Evolutionary conservation across 78 protist genomes (phyloP).

Genomic region (Cavenderia fasciculata): DNA sequence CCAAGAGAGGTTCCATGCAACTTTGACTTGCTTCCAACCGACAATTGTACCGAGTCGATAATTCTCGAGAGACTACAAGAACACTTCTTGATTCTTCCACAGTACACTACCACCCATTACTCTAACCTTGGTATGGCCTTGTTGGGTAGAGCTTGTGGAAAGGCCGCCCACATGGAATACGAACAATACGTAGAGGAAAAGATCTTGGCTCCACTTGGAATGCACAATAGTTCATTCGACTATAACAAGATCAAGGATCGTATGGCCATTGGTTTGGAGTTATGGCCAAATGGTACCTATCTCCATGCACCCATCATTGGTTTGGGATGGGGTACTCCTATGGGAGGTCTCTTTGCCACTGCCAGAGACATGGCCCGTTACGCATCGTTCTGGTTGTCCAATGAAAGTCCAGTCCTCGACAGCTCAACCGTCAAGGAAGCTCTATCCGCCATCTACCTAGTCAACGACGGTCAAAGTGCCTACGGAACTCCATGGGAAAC

Average conservation of each 20-base stretch:
- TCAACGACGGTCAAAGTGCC: slow-evolving; percentile 16
- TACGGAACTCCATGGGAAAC: slow-evolving; percentile 74
- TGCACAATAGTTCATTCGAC: slow-evolving; percentile 20
- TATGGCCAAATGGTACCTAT: slow-evolving; percentile 8
- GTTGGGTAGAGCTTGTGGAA: slow-evolving; percentile 20
- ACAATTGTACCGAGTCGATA: slow-evolving; percentile 9
- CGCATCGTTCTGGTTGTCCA: slow-evolving; percentile 23
- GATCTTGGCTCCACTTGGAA: slow-evolving; percentile 44
- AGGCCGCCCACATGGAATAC: slow-evolving; percentile 3
- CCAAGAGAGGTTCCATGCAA: slow-evolving; percentile 46
- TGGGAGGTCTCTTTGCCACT: slow-evolving; percentile 57
- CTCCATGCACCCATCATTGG: neutral
- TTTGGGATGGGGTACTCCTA: slow-evolving; percentile 56
- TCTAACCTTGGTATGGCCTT: slow-evolving; percentile 61
- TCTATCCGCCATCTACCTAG: neutral
- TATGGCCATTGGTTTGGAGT: slow-evolving; percentile 23
- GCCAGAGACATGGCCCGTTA: slow-evolving; percentile 34
- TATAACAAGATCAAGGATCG: neutral
- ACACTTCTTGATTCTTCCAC: slow-evolving; percentile 27
- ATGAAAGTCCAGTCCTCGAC: neutral
- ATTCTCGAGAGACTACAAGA: slow-evolving; percentile 12
- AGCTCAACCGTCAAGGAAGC: slow-evolving; percentile 36
- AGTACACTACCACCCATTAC: slow-evolving; percentile 28
- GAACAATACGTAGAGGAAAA: slow-evolving; percentile 32
- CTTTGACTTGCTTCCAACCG: neutral